Percentiles rank a stretch among this genome's conserved stretches.
Evolutionary conservation across 805 yeast genomes (phyloP).

Genomic region (Saccharomycopsis schoenii): DNA sequence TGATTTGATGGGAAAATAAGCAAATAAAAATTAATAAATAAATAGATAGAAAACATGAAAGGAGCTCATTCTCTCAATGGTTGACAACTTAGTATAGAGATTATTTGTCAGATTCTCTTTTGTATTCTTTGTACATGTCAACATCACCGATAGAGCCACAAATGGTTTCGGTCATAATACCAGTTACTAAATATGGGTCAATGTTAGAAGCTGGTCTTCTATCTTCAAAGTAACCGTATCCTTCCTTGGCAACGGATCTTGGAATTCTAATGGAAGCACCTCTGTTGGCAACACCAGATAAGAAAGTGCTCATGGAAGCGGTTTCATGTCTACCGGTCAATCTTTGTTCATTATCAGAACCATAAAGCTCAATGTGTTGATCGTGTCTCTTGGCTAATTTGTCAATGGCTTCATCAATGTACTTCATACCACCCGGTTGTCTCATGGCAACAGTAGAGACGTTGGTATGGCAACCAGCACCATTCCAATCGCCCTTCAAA

Average conservation of each 20-base stretch:
- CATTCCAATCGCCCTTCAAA: constrained; percentile 98
- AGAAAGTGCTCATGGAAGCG: constrained; percentile 82
- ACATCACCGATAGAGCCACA: constrained; percentile 93
- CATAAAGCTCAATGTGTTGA: constrained; percentile 93
- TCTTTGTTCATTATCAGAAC: constrained; percentile 91
- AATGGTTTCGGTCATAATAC: constrained; percentile 95
- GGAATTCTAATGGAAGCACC: constrained; percentile 99
- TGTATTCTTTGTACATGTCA: constrained; percentile 84
- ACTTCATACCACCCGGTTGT: constrained; percentile 90
- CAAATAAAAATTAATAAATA: too few relatives aligned
- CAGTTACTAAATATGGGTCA: constrained; percentile 97
- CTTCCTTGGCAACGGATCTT: constrained; percentile 96
- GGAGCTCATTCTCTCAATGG: too few relatives aligned
- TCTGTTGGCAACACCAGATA: constrained; percentile 98
- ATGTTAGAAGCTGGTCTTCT: constrained; percentile 99
- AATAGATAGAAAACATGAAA: too few relatives aligned
- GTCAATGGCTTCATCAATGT: constrained; percentile 85
- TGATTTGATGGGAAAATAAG: too few relatives aligned
- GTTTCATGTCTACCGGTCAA: constrained; percentile 98
- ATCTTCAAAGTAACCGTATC: constrained; percentile 97
- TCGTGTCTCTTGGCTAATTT: constrained; percentile 92
- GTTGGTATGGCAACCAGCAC: constrained; percentile 99
- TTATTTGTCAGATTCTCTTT: constrained; percentile 43
- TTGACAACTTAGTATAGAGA: too few relatives aligned
- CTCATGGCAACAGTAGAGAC: constrained; percentile 92